Conservation (phyloP, 1,284 basidiomycete species). For the Bjerkandera adusta region DNA sequence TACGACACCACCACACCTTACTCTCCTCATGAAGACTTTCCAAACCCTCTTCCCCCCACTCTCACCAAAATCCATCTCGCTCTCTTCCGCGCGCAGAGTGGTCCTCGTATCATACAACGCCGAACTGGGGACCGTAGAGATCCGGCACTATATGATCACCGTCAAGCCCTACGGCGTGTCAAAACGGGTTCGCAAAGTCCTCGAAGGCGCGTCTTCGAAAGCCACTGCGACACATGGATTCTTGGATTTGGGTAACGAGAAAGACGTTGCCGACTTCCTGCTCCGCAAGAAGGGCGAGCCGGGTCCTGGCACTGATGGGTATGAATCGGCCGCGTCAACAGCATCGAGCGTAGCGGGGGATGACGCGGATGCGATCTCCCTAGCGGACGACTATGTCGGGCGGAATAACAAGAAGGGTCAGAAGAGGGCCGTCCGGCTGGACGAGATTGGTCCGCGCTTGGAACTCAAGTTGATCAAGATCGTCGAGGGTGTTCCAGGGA, state of each 20-base stretch:
- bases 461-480: constrained; percentile 94
- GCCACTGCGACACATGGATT: constrained; percentile 40
- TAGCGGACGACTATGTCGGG: constrained; percentile 93
- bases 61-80: constrained; percentile 73
- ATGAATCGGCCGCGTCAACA: constrained; percentile 78
- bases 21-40: constrained; percentile 81
- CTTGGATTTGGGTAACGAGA: constrained; percentile 84
- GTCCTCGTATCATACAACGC: constrained; percentile 93
- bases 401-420: constrained; percentile 91
- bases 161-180: constrained; percentile 96
- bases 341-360: constrained; percentile 83
- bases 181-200: constrained; percentile 84
- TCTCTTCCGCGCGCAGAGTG: constrained; percentile 86
- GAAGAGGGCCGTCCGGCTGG: constrained; percentile 86
- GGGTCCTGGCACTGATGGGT: constrained; percentile 72
- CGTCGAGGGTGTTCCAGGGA: constrained; percentile 89
- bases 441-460: constrained; percentile 95
- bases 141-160: constrained; percentile 94
- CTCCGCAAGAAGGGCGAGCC: constrained; percentile 69
- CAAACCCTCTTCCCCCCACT: constrained; percentile 89
- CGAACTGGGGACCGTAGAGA: constrained; percentile 84
- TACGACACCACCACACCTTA: constrained; percentile 65
- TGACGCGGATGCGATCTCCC: constrained; percentile 74
- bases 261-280: constrained; percentile 96
- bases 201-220: constrained; percentile 62